A percentile compares a stretch with the other conserved stretches of the same genome.
phyloP scores from a whole-genome alignment of 164 flowering plant genomes.

The Liriodendron chinense region DNA sequence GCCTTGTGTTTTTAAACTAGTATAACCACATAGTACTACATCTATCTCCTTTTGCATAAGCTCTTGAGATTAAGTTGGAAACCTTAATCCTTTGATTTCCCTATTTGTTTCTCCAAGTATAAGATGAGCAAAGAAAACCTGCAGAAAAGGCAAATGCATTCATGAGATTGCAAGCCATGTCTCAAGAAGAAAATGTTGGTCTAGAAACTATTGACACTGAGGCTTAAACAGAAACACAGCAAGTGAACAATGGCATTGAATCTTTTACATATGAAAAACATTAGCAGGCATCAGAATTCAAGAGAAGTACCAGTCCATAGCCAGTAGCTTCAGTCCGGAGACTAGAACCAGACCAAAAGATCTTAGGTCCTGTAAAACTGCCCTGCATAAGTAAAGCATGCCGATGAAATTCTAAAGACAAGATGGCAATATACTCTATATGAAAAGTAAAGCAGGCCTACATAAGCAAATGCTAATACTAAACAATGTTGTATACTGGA shows the following conservation, averaged over 20 bases:
- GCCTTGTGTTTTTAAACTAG: not conserved
- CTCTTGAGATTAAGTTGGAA: conserved; percentile 14
- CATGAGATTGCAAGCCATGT: conserved; percentile 9
- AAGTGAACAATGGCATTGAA: not conserved
- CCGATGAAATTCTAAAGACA: not conserved
- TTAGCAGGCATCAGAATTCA: conserved; percentile 1
- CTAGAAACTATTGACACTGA: conserved; percentile 2
- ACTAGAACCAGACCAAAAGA: conserved; percentile 95
- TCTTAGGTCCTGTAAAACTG: conserved; percentile 95
- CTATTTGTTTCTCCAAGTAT: conserved; percentile 90
- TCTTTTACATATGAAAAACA: conserved; percentile 1
- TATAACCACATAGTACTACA: not conserved
- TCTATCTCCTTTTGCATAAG: not conserved
- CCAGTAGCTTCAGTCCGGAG: conserved; percentile 99
- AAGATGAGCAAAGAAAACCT: conserved; percentile 97
- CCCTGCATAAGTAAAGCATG: conserved; percentile 70
- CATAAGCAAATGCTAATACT: not conserved
- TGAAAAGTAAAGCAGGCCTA: not conserved
- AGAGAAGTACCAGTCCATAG: conserved; percentile 83
- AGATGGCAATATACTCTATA: not conserved
- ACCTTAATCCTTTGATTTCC: conserved; percentile 97
- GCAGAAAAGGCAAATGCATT: conserved; percentile 26
- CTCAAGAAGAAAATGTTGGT: not conserved
- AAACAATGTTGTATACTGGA: too few relatives aligned
- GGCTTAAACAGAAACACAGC: not conserved